Base-by-base conservation (phyloP, 140 eudicot species). In the Bidens hawaiensis region DNA sequence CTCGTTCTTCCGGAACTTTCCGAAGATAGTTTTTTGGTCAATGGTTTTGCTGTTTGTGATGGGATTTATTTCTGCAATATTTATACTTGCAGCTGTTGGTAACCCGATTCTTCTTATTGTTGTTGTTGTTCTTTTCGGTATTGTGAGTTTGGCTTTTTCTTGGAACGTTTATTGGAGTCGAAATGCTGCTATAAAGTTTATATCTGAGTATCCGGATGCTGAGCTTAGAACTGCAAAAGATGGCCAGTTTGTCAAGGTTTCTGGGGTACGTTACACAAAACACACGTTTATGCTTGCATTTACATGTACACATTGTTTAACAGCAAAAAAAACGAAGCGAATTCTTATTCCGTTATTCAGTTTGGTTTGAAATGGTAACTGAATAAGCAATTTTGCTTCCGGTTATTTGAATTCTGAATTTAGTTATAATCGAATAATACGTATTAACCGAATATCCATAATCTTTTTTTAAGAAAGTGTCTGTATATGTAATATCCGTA, bases 161-260 rank as follows among this genome's bases (percentile, higher is more conserved):
- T 82, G 88, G 88, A 82, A 82, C 68, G 64, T 70, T 6, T 78
- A 47, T 51, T 36, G 79, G 79, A 81, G 88, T 67, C 64, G 77
- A 62, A 84, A 62, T 47, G 82, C 87, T 26, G 62, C 75, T 40
- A 65, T 79, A 25, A 72, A 69, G 23, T 84, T 75, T 50, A 78
- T 84, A 51, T 67, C 85, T 62, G 74, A 66, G 63, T 84, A 81
- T 72, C 87, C 87, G 13, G 93, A 84, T 65, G 65, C 87, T 16
- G 93, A 84, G 73, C 93, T 84, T 62, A 65, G 93, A 56, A 84
- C 88, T 0, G 93, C 93, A 56, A 84, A 71, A 76, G 80, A 84
- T 84, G 93, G 93, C 47, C 93, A 84, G 54, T 84, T 81, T 24
- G 93, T 84, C 59, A 84, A 84, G 68, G 85, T 84, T 74, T 78